Base-by-base conservation (phyloP, 75 land plant genomes). In the Azolla pinnata region DNA sequence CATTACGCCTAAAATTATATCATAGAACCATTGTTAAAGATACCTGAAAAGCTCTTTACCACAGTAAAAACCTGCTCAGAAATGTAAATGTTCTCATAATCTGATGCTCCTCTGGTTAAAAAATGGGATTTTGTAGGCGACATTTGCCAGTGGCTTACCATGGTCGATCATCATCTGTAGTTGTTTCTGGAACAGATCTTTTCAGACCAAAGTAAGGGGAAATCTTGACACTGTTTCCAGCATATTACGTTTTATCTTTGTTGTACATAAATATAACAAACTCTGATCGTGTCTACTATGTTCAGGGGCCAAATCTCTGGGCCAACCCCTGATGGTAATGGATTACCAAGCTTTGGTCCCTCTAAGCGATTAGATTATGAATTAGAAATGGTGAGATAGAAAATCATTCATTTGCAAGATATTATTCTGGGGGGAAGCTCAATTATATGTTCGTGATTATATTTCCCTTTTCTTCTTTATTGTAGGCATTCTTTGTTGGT, bases 131-230 rank as follows among this genome's bases (percentile, higher is more conserved):
- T 48, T 76, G 55, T 82, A 91, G 98, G 98, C 73, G 81, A 29
- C 84, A 86, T 61, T 73, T 93, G 58, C 97, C 98, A 4, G 81
- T 93, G 54, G 98, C 79, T 27, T 93, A 93, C 64, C 98, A 93
- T 73, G 98, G 98, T 47, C 62, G 98, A 53, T 87, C 96, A 26
- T 93, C 98, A 38, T 93, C 98, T 27, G 58, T 93, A 56, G 96
- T 93, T 17, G 63, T 85, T 26, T 93, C 98, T 63, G 96, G 98
- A 49, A 85, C 93, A 44, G 84, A 78, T 45, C 72, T 91, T 57
- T 54, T 56, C 42, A 70, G 96, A 14, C 97, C 97, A 62, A 85
- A 79, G 97, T 88, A 53, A 54, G 42, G 7, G 42, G 42, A 46
- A 46, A 54, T 3, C 21, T 46, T 46, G 49, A 14, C n/a, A n/a